Evolutionary conservation across 2,329 filamentous ascomycete species (phyloP), one percentile per base, ranked within the genome.

Genomic region (Alternaria atra): DNA sequence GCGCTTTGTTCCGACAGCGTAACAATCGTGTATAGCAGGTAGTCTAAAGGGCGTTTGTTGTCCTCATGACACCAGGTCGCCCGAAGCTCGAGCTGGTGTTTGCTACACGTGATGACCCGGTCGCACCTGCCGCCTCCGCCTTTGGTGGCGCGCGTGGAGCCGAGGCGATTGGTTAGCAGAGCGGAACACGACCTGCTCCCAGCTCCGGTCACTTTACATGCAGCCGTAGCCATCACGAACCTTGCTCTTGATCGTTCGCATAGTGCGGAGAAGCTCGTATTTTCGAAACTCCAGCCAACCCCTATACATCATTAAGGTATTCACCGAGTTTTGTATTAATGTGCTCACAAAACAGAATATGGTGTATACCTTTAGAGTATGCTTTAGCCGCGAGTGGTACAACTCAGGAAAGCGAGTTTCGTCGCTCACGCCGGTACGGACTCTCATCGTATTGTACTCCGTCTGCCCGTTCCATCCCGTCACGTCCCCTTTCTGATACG

Each of bases 31-130:
- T 47, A 35, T 54, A 47, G 35, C 46, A 63, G 56, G 58, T 37
- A 25, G 39, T 25, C 63, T 60, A 52, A 55, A 57, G 42, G 53
- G 42, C 62, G 66, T 65, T 64, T 55, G 66, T 35, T 58, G 64
- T 67, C 61, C 65, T 67, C 56, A 30, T 60, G 61, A 65, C 66
- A 69, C 67, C 60, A 70, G 70, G 64, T 52, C 58, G 65, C 61
- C 66, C 30, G 61, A 58, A 61, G 55, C 46, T 56, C 34, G 37
- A 62, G 54, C 57, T 64, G 55, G 53, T 61, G 65, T 53, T 66
- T 59, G 60, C 17, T 23, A 15, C 69, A 73, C 70, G 70, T 73
- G 71, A 72, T 61, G 39, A 37, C 5, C 39, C 20, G 20, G 15
- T 40, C 52, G 61, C 52, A 32, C 50, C 52, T 62, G 56, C 61